phyloP scores from a whole-genome alignment of 768 basidiomycete genomes.

The Cantharellus anzutake region DNA sequence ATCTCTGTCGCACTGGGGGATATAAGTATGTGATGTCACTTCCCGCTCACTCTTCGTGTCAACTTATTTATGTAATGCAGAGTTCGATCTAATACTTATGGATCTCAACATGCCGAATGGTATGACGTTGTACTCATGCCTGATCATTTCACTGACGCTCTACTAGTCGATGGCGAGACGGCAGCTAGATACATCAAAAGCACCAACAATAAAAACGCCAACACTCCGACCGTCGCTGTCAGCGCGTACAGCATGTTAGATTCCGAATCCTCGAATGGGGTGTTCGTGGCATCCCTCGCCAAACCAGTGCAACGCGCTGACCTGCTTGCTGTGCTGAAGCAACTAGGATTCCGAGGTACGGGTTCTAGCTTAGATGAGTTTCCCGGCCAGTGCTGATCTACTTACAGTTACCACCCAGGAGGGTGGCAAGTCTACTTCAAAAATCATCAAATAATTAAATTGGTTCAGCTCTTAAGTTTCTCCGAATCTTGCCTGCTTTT shows the following conservation, averaged over 20 bases:
- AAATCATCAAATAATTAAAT: no score
- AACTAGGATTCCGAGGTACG: conserved; percentile 66
- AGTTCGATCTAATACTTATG: conserved; percentile 92
- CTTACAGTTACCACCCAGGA: no score
- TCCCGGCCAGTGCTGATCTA: no score
- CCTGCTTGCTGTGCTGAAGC: conserved; percentile 57
- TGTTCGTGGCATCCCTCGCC: conserved; percentile 65
- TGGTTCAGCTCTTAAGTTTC: no score
- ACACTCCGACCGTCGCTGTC: conserved; percentile 81
- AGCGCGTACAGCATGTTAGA: conserved; percentile 72
- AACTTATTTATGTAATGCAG: conserved; percentile 22
- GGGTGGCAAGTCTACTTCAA: no score
- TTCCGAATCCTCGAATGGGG: conserved; percentile 37
- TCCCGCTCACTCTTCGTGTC: conserved; percentile 9
- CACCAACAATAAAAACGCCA: conserved; percentile 86
- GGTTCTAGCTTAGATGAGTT: background rate
- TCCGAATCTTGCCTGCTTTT: no score
- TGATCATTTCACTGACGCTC: no score
- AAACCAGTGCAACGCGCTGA: conserved; percentile 86
- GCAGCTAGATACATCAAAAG: conserved; percentile 95
- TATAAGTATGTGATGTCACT: conserved; percentile 45
- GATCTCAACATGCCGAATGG: conserved; percentile 88
- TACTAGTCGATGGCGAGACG: conserved; percentile 77
- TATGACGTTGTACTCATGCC: conserved; percentile 23
- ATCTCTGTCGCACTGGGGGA: conserved; percentile 95